Percentiles rank a stretch among this genome's conserved stretches.
Conservation (phyloP, 306 rosid species). For the Cucurbita moschata region DNA sequence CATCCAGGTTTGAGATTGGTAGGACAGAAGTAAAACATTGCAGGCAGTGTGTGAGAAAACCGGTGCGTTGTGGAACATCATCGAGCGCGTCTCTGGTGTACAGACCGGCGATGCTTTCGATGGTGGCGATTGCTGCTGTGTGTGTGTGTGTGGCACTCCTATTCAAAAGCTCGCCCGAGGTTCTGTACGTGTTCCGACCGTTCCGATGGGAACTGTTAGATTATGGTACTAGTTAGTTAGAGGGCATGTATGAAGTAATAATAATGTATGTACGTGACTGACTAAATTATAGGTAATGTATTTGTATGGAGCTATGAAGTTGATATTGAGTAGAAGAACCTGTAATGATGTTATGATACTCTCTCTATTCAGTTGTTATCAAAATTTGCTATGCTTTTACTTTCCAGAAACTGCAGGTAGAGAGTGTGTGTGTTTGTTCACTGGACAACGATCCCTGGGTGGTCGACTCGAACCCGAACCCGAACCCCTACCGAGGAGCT, state of each 20-base stretch:
- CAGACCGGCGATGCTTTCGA: constrained; percentile 66
- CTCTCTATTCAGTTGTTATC: constrained; percentile 2
- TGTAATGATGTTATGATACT: background rate
- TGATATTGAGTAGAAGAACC: constrained; percentile 6
- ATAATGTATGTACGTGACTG: background rate
- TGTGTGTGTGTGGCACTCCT: constrained; percentile 87
- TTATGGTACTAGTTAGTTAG: constrained; percentile 32
- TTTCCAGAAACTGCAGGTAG: constrained; percentile 2
- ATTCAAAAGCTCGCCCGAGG: constrained; percentile 73
- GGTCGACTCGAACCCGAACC: too few species aligned
- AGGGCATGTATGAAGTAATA: too few species aligned
- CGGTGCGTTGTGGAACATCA: constrained; percentile 20
- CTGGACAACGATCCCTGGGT: background rate
- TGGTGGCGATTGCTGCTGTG: constrained; percentile 76
- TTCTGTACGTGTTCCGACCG: constrained; percentile 46
- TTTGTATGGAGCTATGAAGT: constrained; percentile 7
- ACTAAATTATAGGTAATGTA: constrained; percentile 7
- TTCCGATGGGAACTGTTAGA: constrained; percentile 67
- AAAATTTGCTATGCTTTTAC: background rate
- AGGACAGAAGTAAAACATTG: constrained; percentile 23
- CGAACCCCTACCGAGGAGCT: background rate
- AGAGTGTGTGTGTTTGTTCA: background rate
- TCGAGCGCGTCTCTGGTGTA: constrained; percentile 34
- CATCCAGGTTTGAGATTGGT: constrained; percentile 37
- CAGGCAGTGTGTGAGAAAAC: constrained; percentile 30